Evolutionary conservation across 2,329 filamentous ascomycete species (phyloP).

Genomic region (Xylariaceae sp.): DNA sequence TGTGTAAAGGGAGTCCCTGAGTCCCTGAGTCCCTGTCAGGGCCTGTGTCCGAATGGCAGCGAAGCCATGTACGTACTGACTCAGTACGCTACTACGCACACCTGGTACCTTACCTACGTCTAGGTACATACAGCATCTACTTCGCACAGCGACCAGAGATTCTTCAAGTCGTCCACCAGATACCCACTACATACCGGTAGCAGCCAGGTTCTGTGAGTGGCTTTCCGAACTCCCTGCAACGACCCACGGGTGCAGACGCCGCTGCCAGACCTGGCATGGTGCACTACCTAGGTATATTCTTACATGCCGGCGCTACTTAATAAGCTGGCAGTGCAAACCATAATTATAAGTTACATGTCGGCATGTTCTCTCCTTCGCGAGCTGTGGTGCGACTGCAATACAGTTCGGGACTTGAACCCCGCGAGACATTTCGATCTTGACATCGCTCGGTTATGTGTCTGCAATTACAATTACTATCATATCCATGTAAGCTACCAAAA

Average conservation of each 20-base stretch:
- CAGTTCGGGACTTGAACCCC: neutral
- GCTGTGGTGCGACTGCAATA: conserved; percentile 7
- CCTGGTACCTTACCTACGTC: too few species aligned
- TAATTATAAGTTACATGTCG: conserved; percentile 9
- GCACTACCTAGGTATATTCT: neutral
- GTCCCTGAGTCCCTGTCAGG: too few species aligned
- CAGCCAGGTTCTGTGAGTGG: too few species aligned
- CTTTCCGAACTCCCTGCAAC: too few species aligned
- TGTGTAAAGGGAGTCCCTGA: too few species aligned
- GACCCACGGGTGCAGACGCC: too few species aligned
- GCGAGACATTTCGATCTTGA: neutral
- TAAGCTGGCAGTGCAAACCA: conserved; percentile 17
- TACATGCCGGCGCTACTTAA: neutral
- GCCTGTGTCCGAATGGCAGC: conserved; percentile 11
- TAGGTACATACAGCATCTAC: too few species aligned
- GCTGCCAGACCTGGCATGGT: too few species aligned
- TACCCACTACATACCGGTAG: too few species aligned
- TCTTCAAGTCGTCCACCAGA: too few species aligned
- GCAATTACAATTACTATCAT: neutral
- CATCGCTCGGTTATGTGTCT: neutral
- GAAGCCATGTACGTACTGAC: neutral
- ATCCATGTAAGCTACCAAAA: conserved; percentile 5
- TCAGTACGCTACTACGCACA: neutral
- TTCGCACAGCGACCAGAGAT: too few species aligned
- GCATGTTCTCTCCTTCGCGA: neutral